Conservation (phyloP, 75 land plant species). For the Cupressus sempervirens region DNA sequence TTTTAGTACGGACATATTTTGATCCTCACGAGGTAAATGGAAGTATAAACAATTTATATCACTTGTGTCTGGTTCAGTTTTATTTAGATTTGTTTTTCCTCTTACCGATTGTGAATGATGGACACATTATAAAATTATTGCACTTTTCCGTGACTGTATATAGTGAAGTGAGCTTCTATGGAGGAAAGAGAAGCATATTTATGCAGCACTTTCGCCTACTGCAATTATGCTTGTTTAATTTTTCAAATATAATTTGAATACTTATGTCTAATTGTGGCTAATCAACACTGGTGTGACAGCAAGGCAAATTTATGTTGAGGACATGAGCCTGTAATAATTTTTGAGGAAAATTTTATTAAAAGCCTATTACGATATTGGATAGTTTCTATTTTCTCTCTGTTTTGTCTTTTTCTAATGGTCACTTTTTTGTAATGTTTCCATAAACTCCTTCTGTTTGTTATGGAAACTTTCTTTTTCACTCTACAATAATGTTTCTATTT, state of each 20-base stretch:
- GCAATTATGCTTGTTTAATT: neutral
- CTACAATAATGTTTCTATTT: too few relatives aligned
- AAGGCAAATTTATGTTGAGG: neutral
- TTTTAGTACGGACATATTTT: constrained; percentile 93
- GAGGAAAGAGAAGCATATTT: neutral
- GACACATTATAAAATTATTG: neutral
- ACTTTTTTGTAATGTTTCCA: too few relatives aligned
- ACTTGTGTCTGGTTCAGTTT: neutral
- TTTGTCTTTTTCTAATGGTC: too few relatives aligned
- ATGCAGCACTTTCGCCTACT: neutral
- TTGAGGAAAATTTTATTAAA: too few relatives aligned
- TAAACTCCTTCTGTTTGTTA: too few relatives aligned
- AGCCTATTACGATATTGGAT: too few relatives aligned
- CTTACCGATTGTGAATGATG: neutral
- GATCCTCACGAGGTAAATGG: constrained; percentile 86
- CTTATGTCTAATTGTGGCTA: neutral
- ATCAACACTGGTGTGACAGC: neutral
- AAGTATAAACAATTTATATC: neutral
- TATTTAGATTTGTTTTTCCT: neutral
- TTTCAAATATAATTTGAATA: neutral
- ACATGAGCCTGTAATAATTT: neutral
- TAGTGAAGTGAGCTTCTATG: neutral
- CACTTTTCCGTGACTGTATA: neutral
- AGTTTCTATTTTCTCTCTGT: too few relatives aligned
- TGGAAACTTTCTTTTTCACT: too few relatives aligned